Evolutionary conservation across 805 yeast species (phyloP).

Genomic region (Dipodascopsis uninucleata): DNA sequence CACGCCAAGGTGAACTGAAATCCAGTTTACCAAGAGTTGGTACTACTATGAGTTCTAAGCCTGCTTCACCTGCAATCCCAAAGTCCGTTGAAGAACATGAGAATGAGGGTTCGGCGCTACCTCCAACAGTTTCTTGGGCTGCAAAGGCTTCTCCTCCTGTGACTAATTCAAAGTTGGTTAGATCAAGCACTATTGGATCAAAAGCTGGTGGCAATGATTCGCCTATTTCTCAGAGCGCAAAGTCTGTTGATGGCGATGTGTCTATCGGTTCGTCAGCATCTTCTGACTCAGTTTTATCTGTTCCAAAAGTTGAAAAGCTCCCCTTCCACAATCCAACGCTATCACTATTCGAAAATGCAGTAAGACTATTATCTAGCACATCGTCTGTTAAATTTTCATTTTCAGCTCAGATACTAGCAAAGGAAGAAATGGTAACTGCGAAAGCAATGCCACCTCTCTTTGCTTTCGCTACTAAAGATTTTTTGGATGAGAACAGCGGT

Average conservation of each 20-base stretch:
- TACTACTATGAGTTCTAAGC: neutral
- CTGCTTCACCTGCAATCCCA: slow-evolving; percentile 1
- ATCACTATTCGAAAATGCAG: slow-evolving; percentile 22
- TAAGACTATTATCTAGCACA: slow-evolving; percentile 27
- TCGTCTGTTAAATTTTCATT: slow-evolving; percentile 31
- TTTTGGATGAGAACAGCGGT: neutral
- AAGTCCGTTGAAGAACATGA: slow-evolving; percentile 21
- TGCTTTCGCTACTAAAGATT: slow-evolving; percentile 29
- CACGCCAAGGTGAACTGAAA: slow-evolving; percentile 34
- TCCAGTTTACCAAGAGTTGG: slow-evolving; percentile 12
- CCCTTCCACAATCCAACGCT: slow-evolving; percentile 12
- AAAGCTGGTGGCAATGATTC: slow-evolving; percentile 19
- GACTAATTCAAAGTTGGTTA: slow-evolving; percentile 15
- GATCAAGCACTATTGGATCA: slow-evolving; percentile 6
- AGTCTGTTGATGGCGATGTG: slow-evolving; percentile 45
- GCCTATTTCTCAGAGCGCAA: slow-evolving; percentile 54
- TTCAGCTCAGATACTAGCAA: slow-evolving; percentile 29
- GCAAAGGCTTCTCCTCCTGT: slow-evolving; percentile 39
- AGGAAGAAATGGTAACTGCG: slow-evolving; percentile 30
- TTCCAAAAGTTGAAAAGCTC: slow-evolving; percentile 7
- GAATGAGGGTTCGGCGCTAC: slow-evolving; percentile 50
- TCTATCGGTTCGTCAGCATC: slow-evolving; percentile 26
- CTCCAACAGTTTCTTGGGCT: slow-evolving; percentile 72
- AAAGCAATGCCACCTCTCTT: slow-evolving; percentile 32
- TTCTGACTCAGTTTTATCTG: slow-evolving; percentile 31